Conservation (phyloP, 176 grass and related monocot species). For the Chrysopogon serrulatus region DNA sequence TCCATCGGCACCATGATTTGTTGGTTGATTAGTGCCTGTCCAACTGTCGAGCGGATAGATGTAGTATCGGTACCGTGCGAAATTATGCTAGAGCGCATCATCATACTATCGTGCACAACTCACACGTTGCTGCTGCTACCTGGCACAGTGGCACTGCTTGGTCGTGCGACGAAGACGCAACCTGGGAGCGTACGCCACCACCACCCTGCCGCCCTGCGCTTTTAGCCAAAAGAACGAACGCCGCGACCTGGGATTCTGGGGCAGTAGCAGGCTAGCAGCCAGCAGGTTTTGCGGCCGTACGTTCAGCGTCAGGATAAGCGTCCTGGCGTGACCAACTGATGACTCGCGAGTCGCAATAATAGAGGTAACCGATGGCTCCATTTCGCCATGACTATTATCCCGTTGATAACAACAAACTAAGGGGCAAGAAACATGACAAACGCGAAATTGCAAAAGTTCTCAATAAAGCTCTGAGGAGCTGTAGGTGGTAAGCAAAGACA, state of each 20-base stretch:
- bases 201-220: neutral
- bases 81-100: neutral
- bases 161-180: neutral
- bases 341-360: accelerated
- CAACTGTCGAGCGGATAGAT: no score
- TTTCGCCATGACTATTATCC: neutral
- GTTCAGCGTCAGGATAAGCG: neutral
- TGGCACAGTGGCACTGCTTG: neutral
- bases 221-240: neutral
- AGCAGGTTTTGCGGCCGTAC: neutral
- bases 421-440: no score
- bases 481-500: neutral
- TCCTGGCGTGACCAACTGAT: neutral
- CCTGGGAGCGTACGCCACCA: neutral
- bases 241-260: neutral
- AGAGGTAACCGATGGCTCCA: no score
- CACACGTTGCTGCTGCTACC: neutral
- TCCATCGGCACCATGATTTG: neutral
- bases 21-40: neutral
- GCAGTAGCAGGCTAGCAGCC: neutral
- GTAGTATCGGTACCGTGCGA: neutral
- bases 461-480: neutral
- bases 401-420: no score
- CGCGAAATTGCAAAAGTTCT: neutral
- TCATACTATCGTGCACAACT: no score